phyloP scores from a whole-genome alignment of 305 asterid species.

The Euphrasia arctica region DNA sequence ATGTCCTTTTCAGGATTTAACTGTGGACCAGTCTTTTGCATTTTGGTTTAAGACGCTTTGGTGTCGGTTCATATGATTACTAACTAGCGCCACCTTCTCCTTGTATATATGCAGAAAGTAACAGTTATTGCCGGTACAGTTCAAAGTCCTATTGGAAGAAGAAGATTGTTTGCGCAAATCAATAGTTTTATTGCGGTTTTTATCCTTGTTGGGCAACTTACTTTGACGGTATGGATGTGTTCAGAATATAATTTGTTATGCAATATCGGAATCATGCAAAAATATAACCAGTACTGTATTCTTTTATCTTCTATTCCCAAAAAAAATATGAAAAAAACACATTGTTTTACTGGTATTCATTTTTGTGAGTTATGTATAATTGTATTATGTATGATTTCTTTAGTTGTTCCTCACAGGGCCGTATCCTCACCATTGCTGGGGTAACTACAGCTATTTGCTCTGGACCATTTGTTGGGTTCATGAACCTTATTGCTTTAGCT shows the following conservation, averaged over 20 bases:
- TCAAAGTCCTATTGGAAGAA: conserved; percentile 72
- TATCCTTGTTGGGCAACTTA: conserved; percentile 93
- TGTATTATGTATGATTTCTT: not conserved
- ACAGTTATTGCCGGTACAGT: conserved; percentile 80
- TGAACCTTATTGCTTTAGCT: conserved; percentile 78
- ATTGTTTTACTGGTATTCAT: too few relatives aligned
- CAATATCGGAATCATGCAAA: too few relatives aligned
- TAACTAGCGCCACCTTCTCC: conserved; percentile 20
- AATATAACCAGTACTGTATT: too few relatives aligned
- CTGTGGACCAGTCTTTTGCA: conserved; percentile 1
- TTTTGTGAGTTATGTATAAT: too few relatives aligned
- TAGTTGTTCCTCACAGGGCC: conserved; percentile 52
- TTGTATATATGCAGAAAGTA: conserved; percentile 73
- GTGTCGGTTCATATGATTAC: conserved; percentile 5
- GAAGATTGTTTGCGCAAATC: conserved; percentile 88
- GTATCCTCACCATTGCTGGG: conserved; percentile 80
- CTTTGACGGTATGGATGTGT: conserved; percentile 62
- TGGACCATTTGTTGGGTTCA: conserved; percentile 72
- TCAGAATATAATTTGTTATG: conserved; percentile 11
- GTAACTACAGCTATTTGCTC: conserved; percentile 79
- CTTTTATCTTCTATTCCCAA: not conserved
- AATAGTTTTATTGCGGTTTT: conserved; percentile 95
- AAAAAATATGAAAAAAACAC: not conserved
- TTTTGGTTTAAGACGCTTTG: conserved; percentile 8
- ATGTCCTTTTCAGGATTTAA: not conserved